These are phyloP conservation scores for Eruca vesicaria DNA, from an alignment of 441 rosid genomes.

Conservation along the genomic window DNA sequence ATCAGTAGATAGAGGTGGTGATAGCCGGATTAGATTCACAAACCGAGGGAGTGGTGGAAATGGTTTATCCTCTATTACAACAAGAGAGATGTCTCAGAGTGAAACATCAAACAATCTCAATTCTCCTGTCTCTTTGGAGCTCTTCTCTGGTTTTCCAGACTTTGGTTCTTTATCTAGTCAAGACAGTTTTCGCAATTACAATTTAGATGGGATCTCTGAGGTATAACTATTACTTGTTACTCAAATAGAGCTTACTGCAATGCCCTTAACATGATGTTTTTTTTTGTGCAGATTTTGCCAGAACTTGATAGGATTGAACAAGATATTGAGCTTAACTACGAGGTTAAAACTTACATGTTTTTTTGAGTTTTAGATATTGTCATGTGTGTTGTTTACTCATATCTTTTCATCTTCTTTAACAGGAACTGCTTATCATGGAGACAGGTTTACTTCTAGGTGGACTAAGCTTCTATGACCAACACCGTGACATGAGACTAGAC, in stretches of 20 bases:
- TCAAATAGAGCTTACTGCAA: background rate
- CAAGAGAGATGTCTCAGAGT: slow-evolving; percentile 46
- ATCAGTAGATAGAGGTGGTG: slow-evolving; percentile 38
- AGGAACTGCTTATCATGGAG: slow-evolving; percentile 84
- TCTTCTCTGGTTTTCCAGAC: slow-evolving; percentile 59
- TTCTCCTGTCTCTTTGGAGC: slow-evolving; percentile 49
- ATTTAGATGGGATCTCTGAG: slow-evolving; percentile 93
- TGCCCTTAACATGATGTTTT: background rate
- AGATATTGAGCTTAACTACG: slow-evolving; percentile 78
- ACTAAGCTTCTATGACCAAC: slow-evolving; percentile 74
- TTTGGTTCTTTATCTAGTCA: slow-evolving; percentile 44
- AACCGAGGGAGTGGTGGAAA: slow-evolving; percentile 51
- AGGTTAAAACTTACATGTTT: slow-evolving; percentile 41
- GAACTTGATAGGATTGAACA: slow-evolving; percentile 88
- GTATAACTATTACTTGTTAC: slow-evolving; percentile 46
- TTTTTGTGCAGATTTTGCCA: slow-evolving; percentile 51
- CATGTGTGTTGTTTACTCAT: slow-evolving; percentile 14
- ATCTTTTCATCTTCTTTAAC: slow-evolving; percentile 27
- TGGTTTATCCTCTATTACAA: slow-evolving; percentile 28
- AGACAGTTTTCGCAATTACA: slow-evolving; percentile 58
- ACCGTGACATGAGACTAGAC: slow-evolving; percentile 94
- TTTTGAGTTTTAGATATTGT: background rate
- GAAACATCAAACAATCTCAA: slow-evolving; percentile 43
- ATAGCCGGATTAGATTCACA: slow-evolving; percentile 43
- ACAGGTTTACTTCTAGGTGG: slow-evolving; percentile 67